phyloP scores from a whole-genome alignment of 441 rosid genomes.

The Arabidopsis hybrid region DNA sequence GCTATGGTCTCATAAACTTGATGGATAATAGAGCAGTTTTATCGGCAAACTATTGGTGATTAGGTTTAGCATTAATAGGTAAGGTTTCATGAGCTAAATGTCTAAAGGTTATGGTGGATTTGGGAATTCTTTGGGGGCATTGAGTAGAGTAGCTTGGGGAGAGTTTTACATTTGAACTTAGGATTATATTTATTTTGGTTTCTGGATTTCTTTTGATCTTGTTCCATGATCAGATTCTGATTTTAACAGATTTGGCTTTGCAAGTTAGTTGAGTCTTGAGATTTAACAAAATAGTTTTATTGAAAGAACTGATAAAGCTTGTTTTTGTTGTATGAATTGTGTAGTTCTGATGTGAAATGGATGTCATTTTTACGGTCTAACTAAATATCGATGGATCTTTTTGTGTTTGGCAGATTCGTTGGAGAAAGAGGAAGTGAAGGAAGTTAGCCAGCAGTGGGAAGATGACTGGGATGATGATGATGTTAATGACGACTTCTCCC shows the following conservation, averaged over 20 bases:
- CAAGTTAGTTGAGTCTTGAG: background rate
- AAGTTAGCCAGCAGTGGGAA: conserved; percentile 87
- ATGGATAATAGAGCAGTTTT: background rate
- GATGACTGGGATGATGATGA: conserved; percentile 99
- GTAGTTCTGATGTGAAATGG: background rate
- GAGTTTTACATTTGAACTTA: background rate
- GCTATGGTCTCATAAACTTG: background rate
- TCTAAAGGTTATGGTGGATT: background rate
- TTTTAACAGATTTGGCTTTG: background rate
- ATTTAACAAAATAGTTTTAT: background rate
- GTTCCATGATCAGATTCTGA: background rate
- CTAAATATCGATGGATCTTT: background rate
- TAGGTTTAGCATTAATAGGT: background rate
- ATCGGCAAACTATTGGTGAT: background rate
- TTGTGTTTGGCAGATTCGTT: conserved; percentile 62
- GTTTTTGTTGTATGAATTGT: background rate
- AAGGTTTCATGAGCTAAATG: background rate
- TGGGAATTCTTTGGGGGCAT: background rate
- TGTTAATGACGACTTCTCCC: conserved; percentile 88
- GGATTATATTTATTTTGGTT: background rate
- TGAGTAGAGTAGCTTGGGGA: background rate
- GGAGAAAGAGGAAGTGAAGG: conserved; percentile 75
- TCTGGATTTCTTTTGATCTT: background rate
- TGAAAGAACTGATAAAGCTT: background rate
- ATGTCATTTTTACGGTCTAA: background rate